A percentile compares a stretch with the other conserved stretches of the same genome.
phyloP scores from a whole-genome alignment of 371 early-diverging fungal genomes.

The Mortierella sp. region DNA sequence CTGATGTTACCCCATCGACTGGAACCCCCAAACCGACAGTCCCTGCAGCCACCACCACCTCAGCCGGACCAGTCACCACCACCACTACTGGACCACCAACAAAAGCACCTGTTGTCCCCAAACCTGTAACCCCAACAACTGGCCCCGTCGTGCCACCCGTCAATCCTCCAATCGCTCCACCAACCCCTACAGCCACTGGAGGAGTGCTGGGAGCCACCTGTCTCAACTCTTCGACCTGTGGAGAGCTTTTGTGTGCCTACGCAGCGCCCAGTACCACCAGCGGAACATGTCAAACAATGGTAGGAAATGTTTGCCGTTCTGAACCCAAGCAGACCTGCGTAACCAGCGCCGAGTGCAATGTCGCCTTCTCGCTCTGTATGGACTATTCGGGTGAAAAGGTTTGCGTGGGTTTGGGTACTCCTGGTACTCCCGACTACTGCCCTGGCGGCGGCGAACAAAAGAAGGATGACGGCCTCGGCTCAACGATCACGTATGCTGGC shows the following conservation, averaged over 20 bases:
- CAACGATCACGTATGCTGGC: conserved; percentile 41
- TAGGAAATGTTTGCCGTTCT: conserved; percentile 1
- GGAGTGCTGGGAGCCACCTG: conserved; percentile 16
- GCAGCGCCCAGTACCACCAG: conserved; percentile 6
- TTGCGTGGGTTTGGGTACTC: conserved; percentile 32
- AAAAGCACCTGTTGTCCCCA: no score
- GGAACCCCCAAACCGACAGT: no score
- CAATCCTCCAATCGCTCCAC: not conserved
- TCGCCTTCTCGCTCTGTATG: conserved; percentile 28
- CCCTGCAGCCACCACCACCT: not conserved
- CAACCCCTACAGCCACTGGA: not conserved
- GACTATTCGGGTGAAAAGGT: not conserved
- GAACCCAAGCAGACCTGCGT: no score
- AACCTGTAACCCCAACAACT: no score
- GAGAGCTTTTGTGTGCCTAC: conserved; percentile 10
- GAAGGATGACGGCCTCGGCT: not conserved
- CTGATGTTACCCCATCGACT: no score
- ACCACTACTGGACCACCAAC: not conserved
- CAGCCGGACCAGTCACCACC: not conserved
- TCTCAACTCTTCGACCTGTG: conserved; percentile 22
- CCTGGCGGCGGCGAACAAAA: not conserved
- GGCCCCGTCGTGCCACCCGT: not conserved
- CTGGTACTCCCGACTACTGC: conserved; percentile 24
- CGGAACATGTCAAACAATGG: conserved; percentile 13
- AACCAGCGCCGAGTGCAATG: conserved; percentile 32